Conservation (phyloP, 148 eudicot genomes). For the Gaultheria prostrata region DNA sequence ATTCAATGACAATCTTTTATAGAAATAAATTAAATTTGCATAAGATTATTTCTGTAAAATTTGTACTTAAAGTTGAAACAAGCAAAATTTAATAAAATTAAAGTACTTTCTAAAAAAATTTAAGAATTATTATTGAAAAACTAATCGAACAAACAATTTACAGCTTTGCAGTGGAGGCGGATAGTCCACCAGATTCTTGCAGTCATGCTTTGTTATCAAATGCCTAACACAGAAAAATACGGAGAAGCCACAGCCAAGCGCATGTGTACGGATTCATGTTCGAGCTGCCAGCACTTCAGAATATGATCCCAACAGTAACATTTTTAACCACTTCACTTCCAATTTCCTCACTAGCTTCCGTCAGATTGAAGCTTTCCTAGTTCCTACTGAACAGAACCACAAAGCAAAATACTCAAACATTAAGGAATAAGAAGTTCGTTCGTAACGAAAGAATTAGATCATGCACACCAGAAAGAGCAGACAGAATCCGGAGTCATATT, state of each 20-base stretch:
- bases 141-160: too few species aligned
- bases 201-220: neutral
- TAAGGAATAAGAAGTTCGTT: neutral
- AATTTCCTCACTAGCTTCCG: neutral
- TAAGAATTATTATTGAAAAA: too few species aligned
- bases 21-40: too few species aligned
- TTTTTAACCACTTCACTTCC: neutral
- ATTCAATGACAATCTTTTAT: too few species aligned
- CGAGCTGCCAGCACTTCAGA: neutral
- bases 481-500: neutral
- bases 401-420: neutral
- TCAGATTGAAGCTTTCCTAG: neutral
- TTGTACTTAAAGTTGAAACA: too few species aligned
- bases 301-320: neutral
- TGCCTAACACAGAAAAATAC: neutral
- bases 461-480: neutral
- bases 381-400: constrained; percentile 2
- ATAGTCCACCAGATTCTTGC: neutral
- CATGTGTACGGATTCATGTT: neutral
- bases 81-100: too few species aligned
- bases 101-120: too few species aligned
- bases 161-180: neutral
- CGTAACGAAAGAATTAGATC: neutral
- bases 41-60: too few species aligned
- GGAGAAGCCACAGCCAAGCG: neutral